Evolutionary conservation across 768 basidiomycete genomes (phyloP).

Genomic region (Russula ochroleuca): DNA sequence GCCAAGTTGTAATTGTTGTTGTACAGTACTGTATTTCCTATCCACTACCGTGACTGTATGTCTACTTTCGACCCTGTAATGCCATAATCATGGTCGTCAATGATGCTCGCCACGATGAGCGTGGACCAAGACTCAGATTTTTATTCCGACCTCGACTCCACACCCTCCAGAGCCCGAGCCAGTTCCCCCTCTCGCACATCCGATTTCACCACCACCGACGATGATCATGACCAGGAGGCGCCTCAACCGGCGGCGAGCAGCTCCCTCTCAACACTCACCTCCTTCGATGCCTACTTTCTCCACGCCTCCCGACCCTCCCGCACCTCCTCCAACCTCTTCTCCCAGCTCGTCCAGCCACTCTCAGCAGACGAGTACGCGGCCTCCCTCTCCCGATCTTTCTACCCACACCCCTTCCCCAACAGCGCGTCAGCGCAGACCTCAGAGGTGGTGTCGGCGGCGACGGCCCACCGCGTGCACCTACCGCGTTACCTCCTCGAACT

Average conservation of each 20-base stretch:
- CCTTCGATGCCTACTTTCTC: constrained; percentile 85
- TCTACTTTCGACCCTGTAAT: too few relatives aligned
- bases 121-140: constrained; percentile 15
- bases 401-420: constrained; percentile 33
- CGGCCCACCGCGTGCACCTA: constrained; percentile 41
- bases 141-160: constrained; percentile 16
- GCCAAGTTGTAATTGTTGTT: too few relatives aligned
- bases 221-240: constrained; percentile 3
- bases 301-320: constrained; percentile 55
- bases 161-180: constrained; percentile 19
- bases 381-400: constrained; percentile 32
- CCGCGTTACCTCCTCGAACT: constrained; percentile 67
- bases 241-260: constrained; percentile 34
- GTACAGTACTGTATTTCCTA: too few relatives aligned
- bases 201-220: constrained; percentile 31
- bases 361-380: constrained; percentile 56
- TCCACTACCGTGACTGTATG: too few relatives aligned
- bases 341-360: constrained; percentile 65
- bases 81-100: too few relatives aligned
- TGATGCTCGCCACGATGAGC: neutral
- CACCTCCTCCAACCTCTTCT: constrained; percentile 80
- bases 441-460: constrained; percentile 21
- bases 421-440: constrained; percentile 23
- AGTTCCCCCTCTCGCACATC: constrained; percentile 24
- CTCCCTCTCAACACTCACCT: constrained; percentile 63